Evolutionary conservation across 768 basidiomycete species (phyloP).

Genomic region (Boletellus sp.): DNA sequence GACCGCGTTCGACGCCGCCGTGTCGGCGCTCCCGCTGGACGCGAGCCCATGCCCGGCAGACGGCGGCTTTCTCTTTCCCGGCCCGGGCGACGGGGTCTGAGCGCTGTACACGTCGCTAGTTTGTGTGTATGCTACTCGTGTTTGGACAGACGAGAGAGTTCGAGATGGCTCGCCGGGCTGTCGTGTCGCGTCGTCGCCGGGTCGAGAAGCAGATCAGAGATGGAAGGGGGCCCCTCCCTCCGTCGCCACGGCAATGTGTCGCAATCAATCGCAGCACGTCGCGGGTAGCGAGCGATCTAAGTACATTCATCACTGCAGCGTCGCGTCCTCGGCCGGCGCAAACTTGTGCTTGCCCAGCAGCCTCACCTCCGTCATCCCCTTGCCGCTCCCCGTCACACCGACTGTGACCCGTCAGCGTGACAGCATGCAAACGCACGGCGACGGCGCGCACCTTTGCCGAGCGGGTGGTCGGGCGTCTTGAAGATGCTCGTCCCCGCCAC

Average conservation of each 20-base stretch:
- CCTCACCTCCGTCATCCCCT: conserved; percentile 81
- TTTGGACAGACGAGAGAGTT: too few species aligned
- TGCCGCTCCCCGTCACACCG: conserved; percentile 88
- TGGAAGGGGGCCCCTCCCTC: too few species aligned
- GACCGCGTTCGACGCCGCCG: conserved; percentile 15
- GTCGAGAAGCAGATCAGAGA: too few species aligned
- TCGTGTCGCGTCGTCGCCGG: too few species aligned
- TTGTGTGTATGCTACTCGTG: too few species aligned
- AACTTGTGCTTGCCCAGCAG: conserved; percentile 76
- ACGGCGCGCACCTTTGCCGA: conserved; percentile 67
- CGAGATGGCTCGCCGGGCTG: too few species aligned
- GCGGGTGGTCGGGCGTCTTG: conserved; percentile 89
- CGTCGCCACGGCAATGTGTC: too few species aligned
- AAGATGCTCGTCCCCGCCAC: conserved; percentile 88
- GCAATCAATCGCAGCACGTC: too few species aligned
- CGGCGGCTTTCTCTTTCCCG: conserved; percentile 18
- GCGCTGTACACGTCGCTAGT: too few species aligned
- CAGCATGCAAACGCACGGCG: background rate
- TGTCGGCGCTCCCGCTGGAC: conserved; percentile 14
- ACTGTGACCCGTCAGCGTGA: conserved; percentile 41
- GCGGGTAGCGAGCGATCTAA: too few species aligned
- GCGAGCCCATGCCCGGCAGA: conserved; percentile 23
- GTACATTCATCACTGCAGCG: conserved; percentile 12
- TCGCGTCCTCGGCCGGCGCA: conserved; percentile 43
- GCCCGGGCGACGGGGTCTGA: conserved; percentile 13